A percentile compares a stretch with the other conserved stretches of the same genome.
phyloP scores from a whole-genome alignment of 495 filamentous ascomycete genomes.

The Penicillium paradoxum region DNA sequence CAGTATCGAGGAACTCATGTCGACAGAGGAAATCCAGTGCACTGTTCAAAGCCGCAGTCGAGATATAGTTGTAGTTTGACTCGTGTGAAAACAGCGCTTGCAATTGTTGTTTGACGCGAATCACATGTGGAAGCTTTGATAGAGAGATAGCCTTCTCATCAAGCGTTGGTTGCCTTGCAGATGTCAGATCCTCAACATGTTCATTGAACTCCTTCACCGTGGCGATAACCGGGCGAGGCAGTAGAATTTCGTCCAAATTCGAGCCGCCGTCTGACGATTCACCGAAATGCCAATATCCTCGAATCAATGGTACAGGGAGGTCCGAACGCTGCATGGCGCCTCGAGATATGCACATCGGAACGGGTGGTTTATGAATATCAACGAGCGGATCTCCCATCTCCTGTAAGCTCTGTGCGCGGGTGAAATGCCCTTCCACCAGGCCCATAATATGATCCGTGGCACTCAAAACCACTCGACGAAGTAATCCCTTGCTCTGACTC shows the following conservation, averaged over 20 bases:
- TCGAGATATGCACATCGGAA: constrained; percentile 30
- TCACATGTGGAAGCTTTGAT: neutral
- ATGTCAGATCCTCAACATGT: constrained; percentile 31
- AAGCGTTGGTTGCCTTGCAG: neutral
- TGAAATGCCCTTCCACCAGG: constrained; percentile 25
- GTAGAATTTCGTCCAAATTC: constrained; percentile 13
- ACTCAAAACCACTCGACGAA: constrained; percentile 34
- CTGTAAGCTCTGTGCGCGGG: constrained; percentile 21
- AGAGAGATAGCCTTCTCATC: neutral
- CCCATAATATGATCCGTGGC: constrained; percentile 31
- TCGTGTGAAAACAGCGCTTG: constrained; percentile 23
- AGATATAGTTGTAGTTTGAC: constrained; percentile 22
- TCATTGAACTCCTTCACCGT: constrained; percentile 33
- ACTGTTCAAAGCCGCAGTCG: constrained; percentile 38
- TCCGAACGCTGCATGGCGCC: constrained; percentile 15
- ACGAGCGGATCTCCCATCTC: constrained; percentile 26
- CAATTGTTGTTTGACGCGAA: constrained; percentile 16
- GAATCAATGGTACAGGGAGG: constrained; percentile 24
- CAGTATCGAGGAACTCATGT: constrained; percentile 24
- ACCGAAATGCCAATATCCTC: constrained; percentile 29
- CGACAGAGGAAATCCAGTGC: constrained; percentile 37
- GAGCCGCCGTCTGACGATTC: neutral
- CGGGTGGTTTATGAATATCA: constrained; percentile 25
- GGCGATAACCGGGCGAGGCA: neutral
- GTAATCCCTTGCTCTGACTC: constrained; percentile 27